These are phyloP conservation scores for Phytophthora constricta DNA, from an alignment of 352 stramenopile species.

Conservation along the genomic window DNA sequence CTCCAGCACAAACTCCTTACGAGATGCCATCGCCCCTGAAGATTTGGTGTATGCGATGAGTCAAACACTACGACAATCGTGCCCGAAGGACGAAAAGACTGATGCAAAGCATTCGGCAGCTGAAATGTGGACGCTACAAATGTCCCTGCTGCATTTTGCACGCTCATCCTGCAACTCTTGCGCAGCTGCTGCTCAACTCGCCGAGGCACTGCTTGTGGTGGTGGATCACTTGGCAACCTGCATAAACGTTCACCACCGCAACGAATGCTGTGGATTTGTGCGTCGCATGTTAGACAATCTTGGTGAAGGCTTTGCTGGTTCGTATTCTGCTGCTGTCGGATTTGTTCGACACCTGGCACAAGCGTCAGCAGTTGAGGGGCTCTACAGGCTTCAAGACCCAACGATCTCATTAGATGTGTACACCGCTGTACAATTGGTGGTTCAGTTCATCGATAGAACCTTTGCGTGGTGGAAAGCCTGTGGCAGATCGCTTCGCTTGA, in stretches of 20 bases:
- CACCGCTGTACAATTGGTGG: conserved; percentile 30
- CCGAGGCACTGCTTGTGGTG: conserved; percentile 46
- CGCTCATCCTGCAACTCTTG: conserved; percentile 51
- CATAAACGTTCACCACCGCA: conserved; percentile 38
- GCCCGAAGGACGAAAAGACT: conserved; percentile 8
- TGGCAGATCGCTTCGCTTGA: conserved; percentile 37
- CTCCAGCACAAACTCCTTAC: conserved; percentile 20
- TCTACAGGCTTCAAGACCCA: conserved; percentile 32
- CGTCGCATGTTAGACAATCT: conserved; percentile 53
- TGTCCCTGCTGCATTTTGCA: conserved; percentile 60
- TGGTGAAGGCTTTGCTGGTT: conserved; percentile 25
- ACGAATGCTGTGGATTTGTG: conserved; percentile 56
- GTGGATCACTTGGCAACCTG: conserved; percentile 54
- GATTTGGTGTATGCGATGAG: conserved; percentile 36
- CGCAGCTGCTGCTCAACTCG: conserved; percentile 44
- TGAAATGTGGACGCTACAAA: conserved; percentile 50
- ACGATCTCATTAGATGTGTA: conserved; percentile 33
- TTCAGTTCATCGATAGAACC: conserved; percentile 35
- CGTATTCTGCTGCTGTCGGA: conserved; percentile 44
- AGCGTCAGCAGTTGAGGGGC: conserved; percentile 22
- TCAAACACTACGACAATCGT: conserved; percentile 23
- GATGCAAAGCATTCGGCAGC: conserved; percentile 12
- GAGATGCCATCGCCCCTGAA: conserved; percentile 20
- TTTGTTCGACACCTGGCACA: conserved; percentile 48
- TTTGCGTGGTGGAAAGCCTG: conserved; percentile 38